Percentiles rank a stretch among this genome's conserved stretches.
Conservation (phyloP, 176 grass and related monocot species). For the Olyra latifolia region DNA sequence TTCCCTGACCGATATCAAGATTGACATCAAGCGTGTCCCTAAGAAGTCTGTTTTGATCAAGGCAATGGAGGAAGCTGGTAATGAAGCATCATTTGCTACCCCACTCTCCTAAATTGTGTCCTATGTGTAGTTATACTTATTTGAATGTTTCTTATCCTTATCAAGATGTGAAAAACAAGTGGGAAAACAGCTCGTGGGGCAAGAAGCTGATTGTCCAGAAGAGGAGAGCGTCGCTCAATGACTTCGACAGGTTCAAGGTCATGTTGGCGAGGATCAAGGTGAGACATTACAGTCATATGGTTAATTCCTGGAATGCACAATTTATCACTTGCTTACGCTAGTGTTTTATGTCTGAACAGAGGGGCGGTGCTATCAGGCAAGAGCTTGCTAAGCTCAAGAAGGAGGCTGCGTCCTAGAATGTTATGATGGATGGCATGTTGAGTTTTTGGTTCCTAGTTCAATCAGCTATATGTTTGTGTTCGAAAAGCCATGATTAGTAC, state of each 20-base stretch:
- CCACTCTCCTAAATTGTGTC: neutral
- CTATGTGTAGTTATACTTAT: neutral
- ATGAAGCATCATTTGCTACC: slow-evolving; percentile 29
- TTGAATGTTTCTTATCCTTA: neutral
- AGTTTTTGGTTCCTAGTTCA: slow-evolving; percentile 39
- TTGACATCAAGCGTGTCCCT: slow-evolving; percentile 53
- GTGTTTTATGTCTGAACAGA: slow-evolving; percentile 41
- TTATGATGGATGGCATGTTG: slow-evolving; percentile 10
- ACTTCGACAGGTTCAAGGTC: slow-evolving; percentile 94
- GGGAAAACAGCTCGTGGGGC: slow-evolving; percentile 97
- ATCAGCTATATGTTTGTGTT: slow-evolving; percentile 32
- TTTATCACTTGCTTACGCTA: neutral
- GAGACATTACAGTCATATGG: neutral
- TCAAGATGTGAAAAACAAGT: slow-evolving; percentile 85
- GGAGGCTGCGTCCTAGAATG: slow-evolving; percentile 51
- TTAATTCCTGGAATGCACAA: neutral
- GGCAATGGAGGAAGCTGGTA: slow-evolving; percentile 61
- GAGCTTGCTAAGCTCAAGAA: slow-evolving; percentile 86
- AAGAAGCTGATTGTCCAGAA: slow-evolving; percentile 97
- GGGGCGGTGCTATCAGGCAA: slow-evolving; percentile 79
- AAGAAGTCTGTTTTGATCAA: slow-evolving; percentile 52
- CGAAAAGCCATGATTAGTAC: slow-evolving; percentile 33
- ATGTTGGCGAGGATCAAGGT: slow-evolving; percentile 97
- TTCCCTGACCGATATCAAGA: slow-evolving; percentile 54
- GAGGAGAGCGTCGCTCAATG: slow-evolving; percentile 88